Percentiles rank a stretch among this genome's conserved stretches.
Conservation (phyloP, 2,329 filamentous ascomycete species). For the Scedosporium minutisporum region DNA sequence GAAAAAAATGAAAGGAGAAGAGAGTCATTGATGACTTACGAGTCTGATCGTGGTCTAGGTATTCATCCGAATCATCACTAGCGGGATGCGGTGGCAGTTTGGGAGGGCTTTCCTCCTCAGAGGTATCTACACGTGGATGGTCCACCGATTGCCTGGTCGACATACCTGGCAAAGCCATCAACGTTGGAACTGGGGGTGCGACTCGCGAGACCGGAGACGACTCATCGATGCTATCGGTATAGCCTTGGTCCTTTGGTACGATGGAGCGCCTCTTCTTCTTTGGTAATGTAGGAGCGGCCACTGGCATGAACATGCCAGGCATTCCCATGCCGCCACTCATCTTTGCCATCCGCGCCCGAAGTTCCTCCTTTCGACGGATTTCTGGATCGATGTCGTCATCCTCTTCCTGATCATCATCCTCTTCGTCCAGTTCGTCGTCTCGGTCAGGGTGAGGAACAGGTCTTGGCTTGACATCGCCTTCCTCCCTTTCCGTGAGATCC, state of each 20-base stretch:
- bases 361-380: conserved; percentile 71
- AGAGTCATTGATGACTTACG: not conserved
- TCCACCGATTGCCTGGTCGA: conserved; percentile 41
- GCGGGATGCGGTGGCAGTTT: conserved; percentile 6
- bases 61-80: not conserved
- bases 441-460: not conserved
- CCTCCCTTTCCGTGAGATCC: conserved; percentile 60
- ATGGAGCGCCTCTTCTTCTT: conserved; percentile 46
- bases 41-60: not conserved
- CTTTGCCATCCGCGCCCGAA: conserved; percentile 93
- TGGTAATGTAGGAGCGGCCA: conserved; percentile 36
- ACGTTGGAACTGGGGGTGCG: conserved; percentile 46
- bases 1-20: not conserved
- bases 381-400: conserved; percentile 86
- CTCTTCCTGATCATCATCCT: conserved; percentile 60
- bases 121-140: conserved; percentile 30
- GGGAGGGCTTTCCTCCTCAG: conserved; percentile 23
- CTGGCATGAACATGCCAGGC: conserved; percentile 79
- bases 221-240: conserved; percentile 27
- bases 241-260: not conserved
- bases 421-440: conserved; percentile 38
- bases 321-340: conserved; percentile 98
- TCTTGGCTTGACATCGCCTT: conserved; percentile 52
- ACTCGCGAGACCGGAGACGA: conserved; percentile 30
- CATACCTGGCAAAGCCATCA: conserved; percentile 66